phyloP scores from a whole-genome alignment of 306 rosid genomes.

The Rosa rugosa region DNA sequence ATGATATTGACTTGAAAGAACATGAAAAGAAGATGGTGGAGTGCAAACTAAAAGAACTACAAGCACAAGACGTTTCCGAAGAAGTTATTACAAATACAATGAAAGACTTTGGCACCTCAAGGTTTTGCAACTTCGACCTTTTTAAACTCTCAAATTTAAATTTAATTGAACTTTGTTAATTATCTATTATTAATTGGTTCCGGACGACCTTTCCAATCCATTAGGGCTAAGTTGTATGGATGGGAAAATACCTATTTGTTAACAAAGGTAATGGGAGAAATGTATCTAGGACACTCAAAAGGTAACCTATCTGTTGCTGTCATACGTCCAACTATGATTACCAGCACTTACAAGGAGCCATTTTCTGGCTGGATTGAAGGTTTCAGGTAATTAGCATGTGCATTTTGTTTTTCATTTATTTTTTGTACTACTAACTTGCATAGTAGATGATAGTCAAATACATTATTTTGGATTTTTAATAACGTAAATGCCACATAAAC shows the following conservation, averaged over 20 bases:
- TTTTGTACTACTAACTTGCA: too few species aligned
- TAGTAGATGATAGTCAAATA: too few species aligned
- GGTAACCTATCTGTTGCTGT: constrained; percentile 24
- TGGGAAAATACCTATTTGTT: constrained; percentile 43
- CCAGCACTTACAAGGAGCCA: constrained; percentile 35
- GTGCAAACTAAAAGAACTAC: constrained; percentile 21
- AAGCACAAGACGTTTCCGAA: not conserved
- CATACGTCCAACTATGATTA: constrained; percentile 27
- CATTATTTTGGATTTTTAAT: too few species aligned
- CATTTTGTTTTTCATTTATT: too few species aligned
- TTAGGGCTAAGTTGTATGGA: constrained; percentile 45
- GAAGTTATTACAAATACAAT: constrained; percentile 17
- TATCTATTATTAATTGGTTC: not conserved
- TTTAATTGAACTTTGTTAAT: not conserved
- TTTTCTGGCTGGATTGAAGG: constrained; percentile 52
- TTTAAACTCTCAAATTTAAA: too few species aligned
- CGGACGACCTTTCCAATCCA: too few species aligned
- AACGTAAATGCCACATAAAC: too few species aligned
- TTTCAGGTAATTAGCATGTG: constrained; percentile 24
- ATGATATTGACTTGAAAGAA: constrained; percentile 27
- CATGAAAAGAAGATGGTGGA: constrained; percentile 26
- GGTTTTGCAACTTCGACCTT: constrained; percentile 15
- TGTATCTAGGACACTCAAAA: constrained; percentile 17
- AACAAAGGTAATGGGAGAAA: constrained; percentile 58
- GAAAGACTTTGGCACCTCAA: constrained; percentile 36